Conservation (phyloP, 2,329 filamentous ascomycete species). For the Volutella citrinella region DNA sequence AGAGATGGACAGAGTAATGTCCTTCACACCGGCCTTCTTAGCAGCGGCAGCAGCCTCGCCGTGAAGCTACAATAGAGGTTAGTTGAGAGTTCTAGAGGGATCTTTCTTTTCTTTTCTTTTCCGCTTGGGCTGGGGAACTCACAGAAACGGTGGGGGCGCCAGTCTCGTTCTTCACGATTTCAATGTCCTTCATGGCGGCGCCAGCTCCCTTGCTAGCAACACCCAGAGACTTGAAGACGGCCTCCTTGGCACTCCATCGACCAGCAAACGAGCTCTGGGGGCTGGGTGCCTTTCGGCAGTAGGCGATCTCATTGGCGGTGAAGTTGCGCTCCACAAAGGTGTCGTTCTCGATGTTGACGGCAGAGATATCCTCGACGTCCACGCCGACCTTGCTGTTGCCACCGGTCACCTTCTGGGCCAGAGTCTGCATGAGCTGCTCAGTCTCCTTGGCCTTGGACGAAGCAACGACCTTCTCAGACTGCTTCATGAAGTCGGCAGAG, state of each 20-base stretch:
- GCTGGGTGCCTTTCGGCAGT: constrained; percentile 76
- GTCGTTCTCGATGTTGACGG: constrained; percentile 89
- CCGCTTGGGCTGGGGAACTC: constrained; percentile 40
- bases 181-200: constrained; percentile 89
- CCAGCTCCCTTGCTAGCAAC: constrained; percentile 85
- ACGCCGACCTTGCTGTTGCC: constrained; percentile 80
- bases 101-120: neutral
- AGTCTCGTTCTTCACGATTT: constrained; percentile 76
- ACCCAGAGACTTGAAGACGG: constrained; percentile 95
- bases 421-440: constrained; percentile 71
- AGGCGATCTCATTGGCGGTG: constrained; percentile 76
- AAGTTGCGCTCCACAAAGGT: constrained; percentile 96
- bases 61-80: constrained; percentile 65
- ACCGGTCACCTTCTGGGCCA: constrained; percentile 60
- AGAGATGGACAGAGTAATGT: constrained; percentile 89
- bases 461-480: constrained; percentile 52
- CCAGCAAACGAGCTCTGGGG: constrained; percentile 91
- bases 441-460: constrained; percentile 58
- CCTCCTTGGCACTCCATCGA: constrained; percentile 96
- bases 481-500: constrained; percentile 66
- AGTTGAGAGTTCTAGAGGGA: too few relatives aligned
- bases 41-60: constrained; percentile 81
- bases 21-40: constrained; percentile 82
- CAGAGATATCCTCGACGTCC: constrained; percentile 84
- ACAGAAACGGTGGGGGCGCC: constrained; percentile 84